A percentile compares a stretch with the other conserved stretches of the same genome.
phyloP scores from a whole-genome alignment of 129 eudicot species.

The Arctium lappa region DNA sequence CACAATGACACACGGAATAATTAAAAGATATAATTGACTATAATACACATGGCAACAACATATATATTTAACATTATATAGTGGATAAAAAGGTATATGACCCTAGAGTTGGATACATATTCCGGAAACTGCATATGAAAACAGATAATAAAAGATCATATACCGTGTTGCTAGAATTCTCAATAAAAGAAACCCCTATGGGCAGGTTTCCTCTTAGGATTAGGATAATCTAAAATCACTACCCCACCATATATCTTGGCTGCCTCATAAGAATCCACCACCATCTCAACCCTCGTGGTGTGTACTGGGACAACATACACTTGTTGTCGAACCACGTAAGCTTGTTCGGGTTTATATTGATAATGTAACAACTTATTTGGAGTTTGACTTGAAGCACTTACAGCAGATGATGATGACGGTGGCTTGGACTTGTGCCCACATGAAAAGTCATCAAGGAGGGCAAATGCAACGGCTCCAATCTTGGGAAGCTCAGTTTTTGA shows the following conservation, averaged over 20 bases:
- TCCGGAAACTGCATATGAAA: background rate
- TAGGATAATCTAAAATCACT: constrained; percentile 29
- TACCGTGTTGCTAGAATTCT: background rate
- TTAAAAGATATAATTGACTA: too few relatives aligned
- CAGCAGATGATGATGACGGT: background rate
- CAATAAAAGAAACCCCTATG: constrained; percentile 19
- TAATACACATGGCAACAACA: too few relatives aligned
- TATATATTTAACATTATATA: background rate
- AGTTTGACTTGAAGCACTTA: background rate
- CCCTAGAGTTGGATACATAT: too few relatives aligned
- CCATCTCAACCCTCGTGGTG: background rate
- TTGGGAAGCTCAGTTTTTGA: too few relatives aligned
- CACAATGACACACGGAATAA: too few relatives aligned
- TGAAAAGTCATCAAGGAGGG: too few relatives aligned
- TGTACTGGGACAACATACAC: background rate
- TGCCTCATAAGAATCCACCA: constrained; percentile 36
- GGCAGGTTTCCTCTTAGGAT: constrained; percentile 7
- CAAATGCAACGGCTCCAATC: too few relatives aligned
- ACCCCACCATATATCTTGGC: constrained; percentile 32
- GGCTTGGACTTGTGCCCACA: background rate
- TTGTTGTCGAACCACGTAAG: background rate
- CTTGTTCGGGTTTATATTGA: constrained; percentile 9
- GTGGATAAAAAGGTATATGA: background rate
- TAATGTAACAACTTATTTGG: background rate
- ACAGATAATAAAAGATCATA: background rate